Conservation (phyloP, 345 rosid species). For the Rhizophora apiculata region DNA sequence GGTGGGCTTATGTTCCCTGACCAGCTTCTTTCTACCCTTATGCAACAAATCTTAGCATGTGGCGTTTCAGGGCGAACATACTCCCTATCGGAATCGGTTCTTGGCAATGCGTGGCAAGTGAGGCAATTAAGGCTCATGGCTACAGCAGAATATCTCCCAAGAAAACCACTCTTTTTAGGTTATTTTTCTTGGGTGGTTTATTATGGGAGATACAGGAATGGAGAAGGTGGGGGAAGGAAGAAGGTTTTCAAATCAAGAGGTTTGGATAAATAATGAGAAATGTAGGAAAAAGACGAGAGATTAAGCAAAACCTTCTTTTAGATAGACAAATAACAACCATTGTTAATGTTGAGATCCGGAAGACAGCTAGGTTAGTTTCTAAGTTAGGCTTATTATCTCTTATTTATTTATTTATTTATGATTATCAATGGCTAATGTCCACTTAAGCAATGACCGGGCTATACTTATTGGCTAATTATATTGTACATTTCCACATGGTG, state of each 20-base stretch:
- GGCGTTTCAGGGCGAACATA: neutral
- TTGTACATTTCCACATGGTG: too few species aligned
- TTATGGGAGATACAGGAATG: too few species aligned
- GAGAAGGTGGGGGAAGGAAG: neutral
- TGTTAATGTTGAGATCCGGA: constrained; percentile 14
- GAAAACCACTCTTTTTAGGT: neutral
- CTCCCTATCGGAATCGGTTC: constrained; percentile 28
- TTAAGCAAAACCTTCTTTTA: neutral
- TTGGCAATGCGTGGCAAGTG: constrained; percentile 38
- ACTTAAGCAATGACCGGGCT: too few species aligned
- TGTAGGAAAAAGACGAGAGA: neutral
- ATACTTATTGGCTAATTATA: too few species aligned
- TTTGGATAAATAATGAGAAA: neutral
- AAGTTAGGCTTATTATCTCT: neutral
- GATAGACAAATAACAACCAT: neutral
- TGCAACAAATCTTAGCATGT: constrained; percentile 7
- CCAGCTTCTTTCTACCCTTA: constrained; percentile 40
- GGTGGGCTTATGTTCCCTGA: constrained; percentile 37
- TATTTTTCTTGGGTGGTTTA: neutral
- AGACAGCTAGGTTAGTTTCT: constrained; percentile 19
- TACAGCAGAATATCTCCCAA: neutral
- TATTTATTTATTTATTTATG: too few species aligned
- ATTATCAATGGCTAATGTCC: too few species aligned
- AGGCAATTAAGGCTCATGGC: constrained; percentile 70
- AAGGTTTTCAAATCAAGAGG: neutral